phyloP scores from a whole-genome alignment of 768 basidiomycete genomes.

The Boletus vermiculosoides region DNA sequence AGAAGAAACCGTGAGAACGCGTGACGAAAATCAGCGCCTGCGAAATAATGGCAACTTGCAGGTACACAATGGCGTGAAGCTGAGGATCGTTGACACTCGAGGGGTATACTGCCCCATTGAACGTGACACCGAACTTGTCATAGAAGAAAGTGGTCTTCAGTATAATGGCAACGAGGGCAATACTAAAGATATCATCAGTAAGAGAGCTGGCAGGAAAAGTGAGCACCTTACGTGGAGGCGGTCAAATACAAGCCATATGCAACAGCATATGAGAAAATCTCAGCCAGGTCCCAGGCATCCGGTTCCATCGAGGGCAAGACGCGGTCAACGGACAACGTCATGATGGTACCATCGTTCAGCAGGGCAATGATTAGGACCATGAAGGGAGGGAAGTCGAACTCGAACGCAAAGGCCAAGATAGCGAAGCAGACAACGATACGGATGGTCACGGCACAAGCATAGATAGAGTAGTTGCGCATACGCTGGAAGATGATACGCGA shows the following conservation, averaged over 20 bases:
- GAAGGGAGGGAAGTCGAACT: conserved; percentile 99
- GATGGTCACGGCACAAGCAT: conserved; percentile 94
- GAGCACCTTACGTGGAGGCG: conserved; percentile 70
- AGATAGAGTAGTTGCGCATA: conserved; percentile 99
- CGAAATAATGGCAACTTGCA: conserved; percentile 98
- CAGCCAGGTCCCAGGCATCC: conserved; percentile 93
- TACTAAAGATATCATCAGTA: conserved; percentile 38
- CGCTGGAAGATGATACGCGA: conserved; percentile 99
- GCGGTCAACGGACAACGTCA: conserved; percentile 96
- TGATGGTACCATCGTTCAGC: conserved; percentile 98
- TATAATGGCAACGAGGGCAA: conserved; percentile 81
- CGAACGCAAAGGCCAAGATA: conserved; percentile 92
- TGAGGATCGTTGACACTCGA: conserved; percentile 53
- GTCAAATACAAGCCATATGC: conserved; percentile 96
- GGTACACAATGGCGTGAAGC: conserved; percentile 88
- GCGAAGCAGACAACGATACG: conserved; percentile 99
- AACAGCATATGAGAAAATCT: conserved; percentile 94
- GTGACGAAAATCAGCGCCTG: conserved; percentile 97
- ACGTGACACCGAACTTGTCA: conserved; percentile 72
- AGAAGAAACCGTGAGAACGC: conserved; percentile 93
- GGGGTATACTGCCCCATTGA: conserved; percentile 37
- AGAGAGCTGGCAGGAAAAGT: background rate
- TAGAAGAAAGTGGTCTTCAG: conserved; percentile 89
- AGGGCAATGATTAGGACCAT: conserved; percentile 99
- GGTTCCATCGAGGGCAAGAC: conserved; percentile 91